Evolutionary conservation across 129 eudicot genomes (phyloP).

Genomic region (Escallonia herrerae): DNA sequence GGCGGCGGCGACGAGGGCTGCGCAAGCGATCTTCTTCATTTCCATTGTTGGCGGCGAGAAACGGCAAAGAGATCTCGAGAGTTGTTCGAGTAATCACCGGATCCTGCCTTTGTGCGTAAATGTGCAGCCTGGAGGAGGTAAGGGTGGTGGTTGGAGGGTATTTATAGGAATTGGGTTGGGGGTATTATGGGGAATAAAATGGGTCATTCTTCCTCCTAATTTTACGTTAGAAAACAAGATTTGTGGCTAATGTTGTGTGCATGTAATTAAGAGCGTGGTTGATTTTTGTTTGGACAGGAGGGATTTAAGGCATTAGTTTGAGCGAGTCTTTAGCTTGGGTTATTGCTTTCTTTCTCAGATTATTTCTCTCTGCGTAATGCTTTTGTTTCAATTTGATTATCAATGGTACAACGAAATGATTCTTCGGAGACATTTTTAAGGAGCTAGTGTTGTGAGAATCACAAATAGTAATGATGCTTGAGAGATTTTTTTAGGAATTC

Average conservation of each 20-base stretch:
- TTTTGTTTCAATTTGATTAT: not conserved
- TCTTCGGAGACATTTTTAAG: too few relatives aligned
- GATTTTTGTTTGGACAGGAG: not conserved
- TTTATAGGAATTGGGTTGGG: slow-evolving; percentile 5
- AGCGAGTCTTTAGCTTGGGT: not conserved
- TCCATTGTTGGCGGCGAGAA: slow-evolving; percentile 20
- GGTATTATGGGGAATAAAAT: not conserved
- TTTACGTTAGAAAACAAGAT: not conserved
- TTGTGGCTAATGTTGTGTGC: not conserved
- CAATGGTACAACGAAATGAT: too few relatives aligned
- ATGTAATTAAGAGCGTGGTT: not conserved
- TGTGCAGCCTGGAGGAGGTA: not conserved
- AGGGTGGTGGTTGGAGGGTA: not conserved
- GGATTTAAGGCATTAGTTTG: slow-evolving; percentile 1
- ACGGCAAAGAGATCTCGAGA: slow-evolving; percentile 6
- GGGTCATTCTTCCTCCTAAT: not conserved
- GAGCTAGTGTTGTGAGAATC: too few relatives aligned
- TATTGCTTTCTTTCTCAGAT: not conserved
- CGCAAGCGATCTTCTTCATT: slow-evolving; percentile 41
- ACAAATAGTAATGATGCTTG: too few relatives aligned
- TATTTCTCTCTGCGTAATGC: too few relatives aligned
- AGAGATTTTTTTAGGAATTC: too few relatives aligned
- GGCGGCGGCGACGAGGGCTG: slow-evolving; percentile 30
- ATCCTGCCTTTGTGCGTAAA: not conserved
- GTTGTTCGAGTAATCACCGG: not conserved